These are phyloP conservation scores for Phytophthora rubi DNA, from an alignment of 352 stramenopile genomes.

Conservation along the genomic window DNA sequence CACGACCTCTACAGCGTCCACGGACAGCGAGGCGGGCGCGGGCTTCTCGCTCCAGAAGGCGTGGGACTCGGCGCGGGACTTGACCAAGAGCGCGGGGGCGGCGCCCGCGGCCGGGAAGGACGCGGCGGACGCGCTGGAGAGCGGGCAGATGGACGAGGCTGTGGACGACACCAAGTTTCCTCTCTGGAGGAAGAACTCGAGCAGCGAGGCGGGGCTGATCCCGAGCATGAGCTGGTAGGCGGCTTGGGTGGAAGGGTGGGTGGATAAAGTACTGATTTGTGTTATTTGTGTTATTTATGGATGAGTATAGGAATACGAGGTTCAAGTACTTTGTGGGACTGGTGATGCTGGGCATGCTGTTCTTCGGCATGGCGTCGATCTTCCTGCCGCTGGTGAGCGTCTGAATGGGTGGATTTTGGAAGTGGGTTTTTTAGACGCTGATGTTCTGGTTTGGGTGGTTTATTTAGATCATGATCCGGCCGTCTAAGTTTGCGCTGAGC, in stretches of 20 bases:
- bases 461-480: conserved; percentile 73
- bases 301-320: conserved; percentile 55
- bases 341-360: conserved; percentile 70
- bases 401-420: not conserved
- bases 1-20: conserved; percentile 45
- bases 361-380: conserved; percentile 85
- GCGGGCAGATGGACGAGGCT: conserved; percentile 33
- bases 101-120: conserved; percentile 8
- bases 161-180: conserved; percentile 47
- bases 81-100: conserved; percentile 49
- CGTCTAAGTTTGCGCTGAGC: conserved; percentile 85
- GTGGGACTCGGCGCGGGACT: conserved; percentile 67
- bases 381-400: conserved; percentile 66
- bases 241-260: not conserved
- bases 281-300: too few species aligned
- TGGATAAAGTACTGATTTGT: too few species aligned
- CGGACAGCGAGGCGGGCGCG: conserved; percentile 23
- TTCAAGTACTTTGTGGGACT: conserved; percentile 88
- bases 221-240: conserved; percentile 65
- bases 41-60: conserved; percentile 61
- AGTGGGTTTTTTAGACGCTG: not conserved
- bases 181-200: conserved; percentile 52
- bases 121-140: conserved; percentile 55
- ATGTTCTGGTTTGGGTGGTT: not conserved
- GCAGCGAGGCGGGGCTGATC: conserved; percentile 38